Percentiles rank a stretch among this genome's conserved stretches.
Conservation (phyloP, 495 filamentous ascomycete species). For the Neurospora terricola region DNA sequence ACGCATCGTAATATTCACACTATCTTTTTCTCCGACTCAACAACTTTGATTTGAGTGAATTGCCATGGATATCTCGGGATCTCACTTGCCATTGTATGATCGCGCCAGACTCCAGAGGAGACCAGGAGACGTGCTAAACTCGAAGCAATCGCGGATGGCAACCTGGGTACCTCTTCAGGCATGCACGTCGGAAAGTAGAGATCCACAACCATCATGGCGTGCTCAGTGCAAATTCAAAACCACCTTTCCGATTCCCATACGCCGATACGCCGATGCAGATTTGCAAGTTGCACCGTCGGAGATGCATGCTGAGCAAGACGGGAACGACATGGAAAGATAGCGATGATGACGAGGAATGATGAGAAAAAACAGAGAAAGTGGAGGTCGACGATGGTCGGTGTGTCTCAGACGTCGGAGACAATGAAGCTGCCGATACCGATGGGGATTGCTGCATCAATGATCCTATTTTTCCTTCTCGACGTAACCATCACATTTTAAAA, state of each 20-base stretch:
- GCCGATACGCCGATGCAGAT: not conserved
- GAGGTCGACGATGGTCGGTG: not conserved
- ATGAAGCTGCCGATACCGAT: not conserved
- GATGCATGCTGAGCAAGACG: not conserved
- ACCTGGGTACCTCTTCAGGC: not conserved
- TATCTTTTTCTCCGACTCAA: not conserved
- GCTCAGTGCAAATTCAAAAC: not conserved
- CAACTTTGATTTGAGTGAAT: not conserved
- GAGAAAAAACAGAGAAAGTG: not conserved
- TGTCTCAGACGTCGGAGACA: not conserved
- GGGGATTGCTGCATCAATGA: not conserved
- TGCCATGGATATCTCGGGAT: not conserved
- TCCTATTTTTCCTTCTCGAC: not conserved
- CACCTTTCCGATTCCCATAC: not conserved
- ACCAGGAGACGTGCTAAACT: not conserved
- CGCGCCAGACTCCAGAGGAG: not conserved
- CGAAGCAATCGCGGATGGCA: not conserved
- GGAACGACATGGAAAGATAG: not conserved
- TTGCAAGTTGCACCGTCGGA: not conserved
- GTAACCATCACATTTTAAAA: not conserved
- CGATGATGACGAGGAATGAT: not conserved
- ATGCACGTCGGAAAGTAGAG: not conserved
- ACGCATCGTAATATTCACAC: not conserved
- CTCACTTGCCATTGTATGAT: not conserved
- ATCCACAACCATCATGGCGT: not conserved